phyloP scores from a whole-genome alignment of 2,329 filamentous ascomycete species.

The Ramularia collo-cygni region DNA sequence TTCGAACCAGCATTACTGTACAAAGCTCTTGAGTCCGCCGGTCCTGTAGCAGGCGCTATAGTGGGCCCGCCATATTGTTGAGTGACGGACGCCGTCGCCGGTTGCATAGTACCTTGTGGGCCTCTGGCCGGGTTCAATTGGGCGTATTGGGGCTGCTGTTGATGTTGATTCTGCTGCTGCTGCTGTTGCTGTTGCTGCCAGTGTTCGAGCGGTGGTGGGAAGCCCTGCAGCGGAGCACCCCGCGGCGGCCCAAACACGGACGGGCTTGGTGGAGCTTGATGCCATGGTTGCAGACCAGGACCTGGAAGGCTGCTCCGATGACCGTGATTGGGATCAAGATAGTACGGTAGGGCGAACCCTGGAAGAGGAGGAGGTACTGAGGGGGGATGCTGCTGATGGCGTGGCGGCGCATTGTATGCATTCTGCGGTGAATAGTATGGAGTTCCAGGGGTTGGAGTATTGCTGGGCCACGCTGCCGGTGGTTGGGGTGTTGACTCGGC shows the following conservation, averaged over 20 bases:
- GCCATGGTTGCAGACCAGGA: slow-evolving; percentile 3
- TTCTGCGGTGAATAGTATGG: slow-evolving; percentile 7
- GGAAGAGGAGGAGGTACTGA: slow-evolving; percentile 10
- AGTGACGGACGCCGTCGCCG: slow-evolving; percentile 4
- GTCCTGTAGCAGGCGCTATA: slow-evolving; percentile 21
- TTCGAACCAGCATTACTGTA: slow-evolving; percentile 1
- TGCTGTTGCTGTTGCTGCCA: slow-evolving; percentile 3
- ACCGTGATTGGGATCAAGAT: slow-evolving; percentile 7
- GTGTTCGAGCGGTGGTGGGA: slow-evolving; percentile 3
- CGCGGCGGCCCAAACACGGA: slow-evolving; percentile 8
- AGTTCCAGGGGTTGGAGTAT: slow-evolving; percentile 4
- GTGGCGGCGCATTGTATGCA: slow-evolving; percentile 8
- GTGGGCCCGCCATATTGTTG: slow-evolving; percentile 21
- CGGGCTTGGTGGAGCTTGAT: slow-evolving; percentile 3
- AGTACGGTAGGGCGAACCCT: slow-evolving; percentile 6
- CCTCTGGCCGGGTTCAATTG: not conserved
- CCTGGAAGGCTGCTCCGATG: slow-evolving; percentile 15
- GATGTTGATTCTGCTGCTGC: no score
- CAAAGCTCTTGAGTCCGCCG: not conserved
- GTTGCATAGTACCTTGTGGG: slow-evolving; percentile 3
- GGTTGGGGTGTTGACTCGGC: slow-evolving; percentile 6
- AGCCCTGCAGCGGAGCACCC: slow-evolving; percentile 3
- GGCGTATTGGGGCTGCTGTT: no score
- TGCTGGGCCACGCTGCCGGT: not conserved
- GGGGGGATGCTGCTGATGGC: slow-evolving; percentile 6